Evolutionary conservation across 768 basidiomycete genomes (phyloP), one percentile per base, ranked within the genome.

Genomic region (Xerocomus spinulosus): DNA sequence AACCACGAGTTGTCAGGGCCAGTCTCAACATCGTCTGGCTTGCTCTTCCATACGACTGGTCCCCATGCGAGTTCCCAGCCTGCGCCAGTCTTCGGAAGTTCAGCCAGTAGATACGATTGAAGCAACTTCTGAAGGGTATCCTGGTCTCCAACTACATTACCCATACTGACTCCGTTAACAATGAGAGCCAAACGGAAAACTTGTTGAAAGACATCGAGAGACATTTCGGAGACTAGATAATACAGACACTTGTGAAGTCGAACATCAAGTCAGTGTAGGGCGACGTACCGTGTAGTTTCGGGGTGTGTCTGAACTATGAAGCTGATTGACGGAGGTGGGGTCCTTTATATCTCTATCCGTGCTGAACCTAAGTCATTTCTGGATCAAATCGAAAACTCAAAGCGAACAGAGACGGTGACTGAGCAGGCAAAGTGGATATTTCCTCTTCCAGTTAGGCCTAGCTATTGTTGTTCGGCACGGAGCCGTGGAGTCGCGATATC

Each of bases 1-100:
- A 23, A 51, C 46, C 50, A 54, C 18, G 50, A 39, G 33, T 42
- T 42, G 21, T 51, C 46, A 15, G 50, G 53, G 3, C 41, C 42
- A 3, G 45, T 44, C 0, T 28, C 13, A 9, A 12, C 15, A 4
- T 41, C 20, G 7, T 36, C 38, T 6, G 50, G 50, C 5, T 21
- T 18, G 28, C 14, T 10, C 30, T 54, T 51, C 32, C 41, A 51
- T n/a, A 51, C 42, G 5, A 44, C 36, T 3, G 49, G 53, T 9
- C 49, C 49, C 53, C 50, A 51, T 18, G 38, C 46, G 25, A 51
- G 32, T 15, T 29, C 10, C 53, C 49, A 51, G 8, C 24, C 38
- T 25, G 18, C 25, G 20, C 49, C 33, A 14, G 43, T 14, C 2
- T 4, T 8, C 5, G 44, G 35, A 18, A 53, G 32, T 15, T 17